phyloP scores from a whole-genome alignment of 164 flowering plant species.

The Sextonia rubra region DNA sequence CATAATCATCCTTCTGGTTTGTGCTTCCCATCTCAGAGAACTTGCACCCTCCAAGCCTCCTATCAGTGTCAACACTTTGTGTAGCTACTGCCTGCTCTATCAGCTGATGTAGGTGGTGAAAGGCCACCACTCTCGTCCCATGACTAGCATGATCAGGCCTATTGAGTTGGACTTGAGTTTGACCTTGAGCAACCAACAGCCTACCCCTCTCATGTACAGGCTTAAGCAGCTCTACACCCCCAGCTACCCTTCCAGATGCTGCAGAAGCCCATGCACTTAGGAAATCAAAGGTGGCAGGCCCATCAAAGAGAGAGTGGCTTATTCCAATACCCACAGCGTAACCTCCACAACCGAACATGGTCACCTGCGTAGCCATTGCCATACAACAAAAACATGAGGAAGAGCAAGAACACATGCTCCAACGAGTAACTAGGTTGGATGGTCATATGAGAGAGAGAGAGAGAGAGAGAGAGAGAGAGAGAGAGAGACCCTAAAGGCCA shows the following conservation, averaged over 20 bases:
- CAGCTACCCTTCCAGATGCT: conserved; percentile 13
- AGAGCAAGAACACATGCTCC: no score
- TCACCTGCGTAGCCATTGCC: conserved; percentile 17
- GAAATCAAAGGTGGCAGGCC: conserved; percentile 34
- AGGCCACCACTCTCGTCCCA: conserved; percentile 27
- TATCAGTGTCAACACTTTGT: not conserved
- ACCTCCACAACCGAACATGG: conserved; percentile 49
- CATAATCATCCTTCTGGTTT: conserved; percentile 11
- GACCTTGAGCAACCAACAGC: conserved; percentile 7
- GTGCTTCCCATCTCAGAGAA: conserved; percentile 9
- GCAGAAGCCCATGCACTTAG: conserved; percentile 38
- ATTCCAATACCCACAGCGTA: conserved; percentile 39
- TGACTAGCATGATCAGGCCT: not conserved
- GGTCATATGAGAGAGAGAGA: not conserved
- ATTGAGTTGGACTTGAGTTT: not conserved
- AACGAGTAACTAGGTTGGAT: not conserved
- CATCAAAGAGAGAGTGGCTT: conserved; percentile 48
- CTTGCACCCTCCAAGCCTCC: conserved; percentile 3
- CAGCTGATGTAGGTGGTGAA: conserved; percentile 33
- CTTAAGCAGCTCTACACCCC: conserved; percentile 3
- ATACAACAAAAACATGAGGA: not conserved
- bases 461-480: not conserved
- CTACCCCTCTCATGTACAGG: conserved; percentile 41
- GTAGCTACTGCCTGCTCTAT: conserved; percentile 18
- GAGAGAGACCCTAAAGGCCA: not conserved